Evolutionary conservation across 192 early-diverging fungal genomes (phyloP).

Genomic region (Neocallimastix lanati): DNA sequence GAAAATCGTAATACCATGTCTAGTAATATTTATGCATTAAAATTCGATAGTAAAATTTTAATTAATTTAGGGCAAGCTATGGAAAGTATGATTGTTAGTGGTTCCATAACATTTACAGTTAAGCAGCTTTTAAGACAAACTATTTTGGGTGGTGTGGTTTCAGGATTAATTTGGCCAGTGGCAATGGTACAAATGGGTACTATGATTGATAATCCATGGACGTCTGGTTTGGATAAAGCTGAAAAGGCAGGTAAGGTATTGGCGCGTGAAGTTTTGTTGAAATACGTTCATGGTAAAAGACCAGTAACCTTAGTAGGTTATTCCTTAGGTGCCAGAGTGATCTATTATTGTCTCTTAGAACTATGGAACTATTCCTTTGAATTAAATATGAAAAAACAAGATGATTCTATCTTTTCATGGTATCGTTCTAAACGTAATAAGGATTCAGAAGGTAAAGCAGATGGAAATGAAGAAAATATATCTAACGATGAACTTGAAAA

Average conservation of each 20-base stretch:
- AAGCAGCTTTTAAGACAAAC: conserved; percentile 59
- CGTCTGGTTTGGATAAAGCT: conserved; percentile 39
- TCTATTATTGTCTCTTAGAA: conserved; percentile 79
- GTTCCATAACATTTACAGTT: conserved; percentile 35
- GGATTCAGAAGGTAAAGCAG: too few relatives aligned
- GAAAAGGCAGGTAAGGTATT: conserved; percentile 39
- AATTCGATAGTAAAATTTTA: neutral
- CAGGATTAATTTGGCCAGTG: conserved; percentile 61
- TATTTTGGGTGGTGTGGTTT: conserved; percentile 45
- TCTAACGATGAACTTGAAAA: conserved; percentile 8
- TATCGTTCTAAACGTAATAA: too few relatives aligned
- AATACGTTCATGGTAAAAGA: conserved; percentile 29
- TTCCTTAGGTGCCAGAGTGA: conserved; percentile 77
- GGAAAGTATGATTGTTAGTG: neutral
- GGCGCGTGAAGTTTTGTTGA: conserved; percentile 15
- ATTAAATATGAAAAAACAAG: too few relatives aligned
- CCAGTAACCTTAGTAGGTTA: conserved; percentile 84
- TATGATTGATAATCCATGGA: conserved; percentile 55
- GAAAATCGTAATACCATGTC: neutral
- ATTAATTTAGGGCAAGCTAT: neutral
- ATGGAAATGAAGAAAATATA: too few relatives aligned
- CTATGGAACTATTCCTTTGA: conserved; percentile 11
- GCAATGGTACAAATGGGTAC: conserved; percentile 57
- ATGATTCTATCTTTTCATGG: too few relatives aligned
- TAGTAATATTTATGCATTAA: neutral